A percentile compares a stretch with the other conserved stretches of the same genome.
These are phyloP conservation scores for Copromyces sp. DNA, from an alignment of 495 filamentous ascomycete species.

Conservation along the genomic window DNA sequence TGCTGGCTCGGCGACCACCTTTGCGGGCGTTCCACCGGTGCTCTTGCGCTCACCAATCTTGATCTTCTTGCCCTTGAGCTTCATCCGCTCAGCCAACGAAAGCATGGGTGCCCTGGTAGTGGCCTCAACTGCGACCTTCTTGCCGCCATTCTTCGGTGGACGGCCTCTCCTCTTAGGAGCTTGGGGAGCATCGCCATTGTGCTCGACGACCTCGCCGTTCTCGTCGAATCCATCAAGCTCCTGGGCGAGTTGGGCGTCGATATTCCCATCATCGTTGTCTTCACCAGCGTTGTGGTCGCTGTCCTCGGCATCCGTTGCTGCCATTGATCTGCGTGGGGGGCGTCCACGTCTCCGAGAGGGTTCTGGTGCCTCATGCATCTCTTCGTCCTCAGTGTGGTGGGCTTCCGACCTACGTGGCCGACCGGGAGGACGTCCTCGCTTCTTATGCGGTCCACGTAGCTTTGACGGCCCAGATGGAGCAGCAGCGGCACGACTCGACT, in stretches of 20 bases:
- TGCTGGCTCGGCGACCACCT: conserved; percentile 4
- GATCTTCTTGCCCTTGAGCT: conserved; percentile 33
- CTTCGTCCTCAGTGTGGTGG: neutral
- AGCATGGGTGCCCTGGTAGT: conserved; percentile 16
- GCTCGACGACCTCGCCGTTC: conserved; percentile 15
- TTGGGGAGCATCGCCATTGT: neutral
- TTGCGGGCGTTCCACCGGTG: conserved; percentile 1
- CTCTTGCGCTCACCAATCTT: conserved; percentile 27
- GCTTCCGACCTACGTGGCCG: conserved; percentile 17
- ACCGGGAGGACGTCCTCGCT: conserved; percentile 13
- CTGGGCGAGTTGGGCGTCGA: conserved; percentile 17
- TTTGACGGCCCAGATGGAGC: neutral
- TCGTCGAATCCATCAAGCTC: conserved; percentile 21
- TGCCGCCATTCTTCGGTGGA: conserved; percentile 9
- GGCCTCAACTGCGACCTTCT: conserved; percentile 2
- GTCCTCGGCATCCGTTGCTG: neutral
- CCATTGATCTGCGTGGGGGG: conserved; percentile 10
- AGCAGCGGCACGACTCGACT: neutral
- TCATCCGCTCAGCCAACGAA: conserved; percentile 39
- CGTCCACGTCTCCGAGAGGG: conserved; percentile 8
- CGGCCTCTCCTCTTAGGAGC: conserved; percentile 17
- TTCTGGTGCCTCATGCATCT: neutral
- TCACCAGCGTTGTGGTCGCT: neutral
- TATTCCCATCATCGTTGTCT: conserved; percentile 1
- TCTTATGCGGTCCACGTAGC: conserved; percentile 6